Evolutionary conservation across 140 eudicot species (phyloP), one percentile per base, ranked within the genome.

Genomic region (Erigeron philadelphicus): DNA sequence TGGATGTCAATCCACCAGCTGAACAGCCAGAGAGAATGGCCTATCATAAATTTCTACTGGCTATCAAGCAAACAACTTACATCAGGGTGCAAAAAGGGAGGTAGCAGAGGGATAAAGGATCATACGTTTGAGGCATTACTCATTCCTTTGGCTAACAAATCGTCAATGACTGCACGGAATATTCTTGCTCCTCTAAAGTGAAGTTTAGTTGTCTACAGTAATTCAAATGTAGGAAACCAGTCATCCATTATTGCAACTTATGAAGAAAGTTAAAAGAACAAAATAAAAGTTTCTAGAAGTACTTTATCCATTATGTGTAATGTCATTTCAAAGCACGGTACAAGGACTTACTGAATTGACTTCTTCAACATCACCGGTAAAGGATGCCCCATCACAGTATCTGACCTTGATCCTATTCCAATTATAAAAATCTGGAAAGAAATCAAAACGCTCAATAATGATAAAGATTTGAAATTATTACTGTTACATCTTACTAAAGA

Each of bases 11-110:
- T 48, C 99, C 97, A 72, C 99, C 99, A 76, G 99, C 99, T 31
- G 99, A 93, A 80, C 99, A 93, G 56, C 99, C 98, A 68, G 96
- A 86, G 72, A 93, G 84, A 68, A 93, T 78, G 66, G 98, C 96
- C 96, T 93, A 72, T 64, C 49, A 68, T 49, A 48, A 55, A 44
- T 61, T 80, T 25, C 17, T 73, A 66, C 55, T 17, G 16, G 19
- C 43, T 71, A 48, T 57, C 56, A 62, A 68, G 13, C 62, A 64
- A 55, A 35, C 44, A 47, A 55, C 41, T 42, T 49, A 25, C 40
- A 49, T 8, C 47, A 19, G 18, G 61, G 59, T 72, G 78, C 17
- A 11, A 31, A 21, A 68, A 44, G 18, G 50, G 31, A 63, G 40
- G 64, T 41, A 21, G 25, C 44, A 72, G 56, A 69, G 70, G 49